Conservation (phyloP, 1,284 basidiomycete species). For the Chondrostereum purpureum region DNA sequence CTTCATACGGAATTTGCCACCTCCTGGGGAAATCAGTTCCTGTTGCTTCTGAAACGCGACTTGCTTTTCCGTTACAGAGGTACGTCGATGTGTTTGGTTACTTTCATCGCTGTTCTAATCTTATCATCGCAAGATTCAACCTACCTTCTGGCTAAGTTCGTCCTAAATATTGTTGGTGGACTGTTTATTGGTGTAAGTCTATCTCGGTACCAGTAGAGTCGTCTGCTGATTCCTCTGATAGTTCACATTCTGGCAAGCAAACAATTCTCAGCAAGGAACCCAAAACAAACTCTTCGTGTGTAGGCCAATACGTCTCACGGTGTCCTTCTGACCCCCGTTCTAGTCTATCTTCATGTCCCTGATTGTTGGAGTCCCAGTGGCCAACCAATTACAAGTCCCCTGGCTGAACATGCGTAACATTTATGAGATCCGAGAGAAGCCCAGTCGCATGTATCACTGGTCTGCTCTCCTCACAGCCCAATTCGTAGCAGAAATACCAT, state of each 20-base stretch:
- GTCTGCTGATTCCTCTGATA: conserved; percentile 13
- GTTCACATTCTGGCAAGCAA: conserved; percentile 62
- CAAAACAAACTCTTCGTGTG: conserved; percentile 76
- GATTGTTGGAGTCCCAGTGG: conserved; percentile 36
- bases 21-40: conserved; percentile 42
- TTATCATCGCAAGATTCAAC: conserved; percentile 38
- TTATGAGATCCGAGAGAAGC: conserved; percentile 69
- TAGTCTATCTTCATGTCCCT: conserved; percentile 41
- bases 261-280: conserved; percentile 61
- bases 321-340: not conserved
- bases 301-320: conserved; percentile 5
- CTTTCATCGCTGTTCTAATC: conserved; percentile 7
- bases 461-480: conserved; percentile 61
- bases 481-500: conserved; percentile 57
- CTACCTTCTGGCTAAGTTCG: conserved; percentile 73
- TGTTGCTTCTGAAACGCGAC: conserved; percentile 34
- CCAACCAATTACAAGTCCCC: conserved; percentile 40
- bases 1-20: conserved; percentile 42
- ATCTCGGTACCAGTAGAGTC: conserved; percentile 3
- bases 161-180: conserved; percentile 46
- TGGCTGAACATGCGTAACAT: conserved; percentile 44
- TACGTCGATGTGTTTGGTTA: conserved; percentile 3
- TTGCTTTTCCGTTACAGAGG: conserved; percentile 33
- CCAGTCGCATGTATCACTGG: conserved; percentile 79
- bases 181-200: conserved; percentile 49